These are phyloP conservation scores for Daldinia sp. DNA, from an alignment of 2,329 filamentous ascomycete species.

Conservation along the genomic window DNA sequence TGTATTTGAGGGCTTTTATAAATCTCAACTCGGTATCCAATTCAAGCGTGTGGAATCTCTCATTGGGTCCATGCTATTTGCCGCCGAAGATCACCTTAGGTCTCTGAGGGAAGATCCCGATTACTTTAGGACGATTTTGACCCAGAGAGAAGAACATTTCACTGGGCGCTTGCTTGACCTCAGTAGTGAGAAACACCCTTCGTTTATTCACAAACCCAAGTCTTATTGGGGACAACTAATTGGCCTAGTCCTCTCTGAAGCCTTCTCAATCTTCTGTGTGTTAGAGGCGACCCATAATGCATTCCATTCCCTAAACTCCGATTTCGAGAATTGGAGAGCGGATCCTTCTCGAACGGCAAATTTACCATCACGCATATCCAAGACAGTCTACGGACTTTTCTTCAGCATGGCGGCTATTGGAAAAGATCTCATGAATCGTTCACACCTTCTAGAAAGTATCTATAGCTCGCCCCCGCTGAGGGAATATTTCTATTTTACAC, in stretches of 20 bases:
- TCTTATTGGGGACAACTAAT: slow-evolving; percentile 10
- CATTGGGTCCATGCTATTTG: slow-evolving; percentile 5
- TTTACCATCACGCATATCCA: not conserved
- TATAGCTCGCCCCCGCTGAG: slow-evolving; percentile 18
- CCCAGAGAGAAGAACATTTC: slow-evolving; percentile 1
- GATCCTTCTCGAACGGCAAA: not conserved
- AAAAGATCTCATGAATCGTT: not conserved
- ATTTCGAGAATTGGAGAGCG: not conserved
- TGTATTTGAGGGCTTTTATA: slow-evolving; percentile 23
- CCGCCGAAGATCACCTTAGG: slow-evolving; percentile 27
- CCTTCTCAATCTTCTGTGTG: not conserved
- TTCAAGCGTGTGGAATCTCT: slow-evolving; percentile 7
- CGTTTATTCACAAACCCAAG: not conserved
- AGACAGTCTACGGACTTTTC: not conserved
- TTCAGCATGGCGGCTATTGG: not conserved
- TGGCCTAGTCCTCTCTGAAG: not conserved
- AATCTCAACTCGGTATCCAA: not conserved
- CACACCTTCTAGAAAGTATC: not conserved
- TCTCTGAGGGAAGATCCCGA: slow-evolving; percentile 25
- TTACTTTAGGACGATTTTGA: slow-evolving; percentile 19
- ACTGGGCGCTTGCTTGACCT: not conserved
- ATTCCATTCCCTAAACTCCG: not conserved
- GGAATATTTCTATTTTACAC: not conserved
- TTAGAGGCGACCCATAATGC: not conserved
- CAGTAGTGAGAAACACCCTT: not conserved